Conservation (phyloP, 345 rosid species). For the Eucalyptus curtisii region DNA sequence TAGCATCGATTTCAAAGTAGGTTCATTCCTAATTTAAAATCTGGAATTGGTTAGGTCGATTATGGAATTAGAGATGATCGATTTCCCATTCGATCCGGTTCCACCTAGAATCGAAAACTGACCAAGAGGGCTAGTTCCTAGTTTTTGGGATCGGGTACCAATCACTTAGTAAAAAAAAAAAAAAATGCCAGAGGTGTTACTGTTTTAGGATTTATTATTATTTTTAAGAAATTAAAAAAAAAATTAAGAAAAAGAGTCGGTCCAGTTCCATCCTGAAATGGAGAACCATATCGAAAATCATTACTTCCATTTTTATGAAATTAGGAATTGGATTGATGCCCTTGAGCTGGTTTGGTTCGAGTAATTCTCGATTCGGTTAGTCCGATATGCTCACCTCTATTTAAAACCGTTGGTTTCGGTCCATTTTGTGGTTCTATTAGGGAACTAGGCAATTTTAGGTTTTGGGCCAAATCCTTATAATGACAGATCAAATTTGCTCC, state of each 20-base stretch:
- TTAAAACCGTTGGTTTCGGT: accelerated
- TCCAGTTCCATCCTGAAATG: accelerated
- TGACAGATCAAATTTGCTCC: neutral
- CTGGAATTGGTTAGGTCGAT: neutral
- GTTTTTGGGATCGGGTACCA: too few species aligned
- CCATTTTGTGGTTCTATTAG: neutral
- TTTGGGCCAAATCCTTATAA: neutral
- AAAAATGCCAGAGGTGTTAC: accelerated
- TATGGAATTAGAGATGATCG: neutral
- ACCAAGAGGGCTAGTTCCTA: neutral
- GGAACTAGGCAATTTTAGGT: accelerated
- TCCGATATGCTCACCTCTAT: too few species aligned
- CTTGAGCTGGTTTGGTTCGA: too few species aligned
- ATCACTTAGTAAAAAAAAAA: too few species aligned
- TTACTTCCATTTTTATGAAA: too few species aligned
- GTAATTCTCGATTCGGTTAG: accelerated
- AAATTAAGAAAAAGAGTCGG: accelerated
- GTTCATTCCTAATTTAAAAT: neutral
- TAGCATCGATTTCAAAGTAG: neutral
- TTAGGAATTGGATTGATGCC: accelerated
- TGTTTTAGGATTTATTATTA: too few species aligned
- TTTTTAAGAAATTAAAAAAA: too few species aligned
- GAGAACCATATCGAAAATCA: too few species aligned
- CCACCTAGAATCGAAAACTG: accelerated
- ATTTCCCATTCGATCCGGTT: accelerated